These are phyloP conservation scores for Suillus clintonianus DNA, from an alignment of 768 basidiomycete species.

Conservation along the genomic window DNA sequence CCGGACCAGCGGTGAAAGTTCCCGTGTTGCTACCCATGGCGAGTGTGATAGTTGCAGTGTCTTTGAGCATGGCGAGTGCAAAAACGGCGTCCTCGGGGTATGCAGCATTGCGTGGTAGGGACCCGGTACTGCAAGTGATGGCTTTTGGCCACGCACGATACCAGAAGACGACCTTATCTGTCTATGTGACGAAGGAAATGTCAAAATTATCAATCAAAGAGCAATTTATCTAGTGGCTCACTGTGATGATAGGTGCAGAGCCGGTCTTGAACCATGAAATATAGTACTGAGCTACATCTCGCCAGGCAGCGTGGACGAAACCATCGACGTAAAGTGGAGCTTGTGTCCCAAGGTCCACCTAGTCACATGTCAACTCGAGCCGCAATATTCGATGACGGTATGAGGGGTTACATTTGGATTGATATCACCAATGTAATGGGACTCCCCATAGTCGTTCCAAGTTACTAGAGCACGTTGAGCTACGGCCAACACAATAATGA, in stretches of 20 bases:
- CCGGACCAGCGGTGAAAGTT: conserved; percentile 13
- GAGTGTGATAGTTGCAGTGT: conserved; percentile 33
- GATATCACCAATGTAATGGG: conserved; percentile 40
- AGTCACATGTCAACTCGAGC: neutral
- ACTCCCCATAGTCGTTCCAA: conserved; percentile 23
- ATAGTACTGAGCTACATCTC: conserved; percentile 27
- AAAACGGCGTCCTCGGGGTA: conserved; percentile 40
- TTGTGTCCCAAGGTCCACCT: conserved; percentile 17
- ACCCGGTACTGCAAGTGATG: conserved; percentile 28
- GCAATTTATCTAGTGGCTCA: neutral
- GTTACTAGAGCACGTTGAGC: conserved; percentile 17
- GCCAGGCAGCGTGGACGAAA: conserved; percentile 25
- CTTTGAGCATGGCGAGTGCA: conserved; percentile 37
- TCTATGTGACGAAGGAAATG: conserved; percentile 5
- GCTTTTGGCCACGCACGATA: conserved; percentile 25
- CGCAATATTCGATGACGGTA: neutral
- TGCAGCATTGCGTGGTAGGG: conserved; percentile 11
- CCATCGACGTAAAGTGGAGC: conserved; percentile 28
- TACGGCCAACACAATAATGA: neutral
- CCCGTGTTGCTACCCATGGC: conserved; percentile 26
- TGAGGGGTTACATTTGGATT: conserved; percentile 15
- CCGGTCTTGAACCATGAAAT: conserved; percentile 27
- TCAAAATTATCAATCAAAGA: neutral
- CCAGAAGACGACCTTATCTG: conserved; percentile 27
- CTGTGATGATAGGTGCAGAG: conserved; percentile 15